These are phyloP conservation scores for Yamadazyma aaseri DNA, from an alignment of 1,139 yeast genomes.

Conservation along the genomic window DNA sequence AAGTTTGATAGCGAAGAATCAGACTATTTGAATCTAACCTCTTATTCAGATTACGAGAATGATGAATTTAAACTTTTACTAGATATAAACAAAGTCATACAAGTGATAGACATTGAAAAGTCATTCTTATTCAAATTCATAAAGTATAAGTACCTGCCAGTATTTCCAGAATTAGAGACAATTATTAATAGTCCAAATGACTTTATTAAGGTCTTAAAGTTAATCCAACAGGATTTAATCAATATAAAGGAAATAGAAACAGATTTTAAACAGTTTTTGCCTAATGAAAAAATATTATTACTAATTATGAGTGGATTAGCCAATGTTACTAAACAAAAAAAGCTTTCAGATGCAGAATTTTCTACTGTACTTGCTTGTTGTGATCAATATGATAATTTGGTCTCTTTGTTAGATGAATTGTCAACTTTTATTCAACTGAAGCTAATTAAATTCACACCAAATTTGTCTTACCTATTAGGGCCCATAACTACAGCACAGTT, in stretches of 20 bases:
- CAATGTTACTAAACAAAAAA: conserved; percentile 23
- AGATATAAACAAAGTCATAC: conserved; percentile 55
- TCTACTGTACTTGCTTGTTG: conserved; percentile 45
- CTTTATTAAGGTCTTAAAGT: conserved; percentile 54
- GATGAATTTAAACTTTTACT: conserved; percentile 51
- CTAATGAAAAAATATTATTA: conserved; percentile 68
- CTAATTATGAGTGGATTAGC: conserved; percentile 70
- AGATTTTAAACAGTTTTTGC: conserved; percentile 40
- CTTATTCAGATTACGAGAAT: conserved; percentile 31
- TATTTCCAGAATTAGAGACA: conserved; percentile 72
- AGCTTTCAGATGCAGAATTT: conserved; percentile 37
- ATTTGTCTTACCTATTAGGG: conserved; percentile 71
- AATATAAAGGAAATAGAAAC: conserved; percentile 32
- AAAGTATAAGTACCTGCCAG: conserved; percentile 51
- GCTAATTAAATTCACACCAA: conserved; percentile 71
- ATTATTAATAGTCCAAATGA: conserved; percentile 64
- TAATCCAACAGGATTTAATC: conserved; percentile 52
- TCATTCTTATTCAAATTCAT: conserved; percentile 48
- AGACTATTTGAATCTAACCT: conserved; percentile 36
- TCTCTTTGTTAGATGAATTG: conserved; percentile 42
- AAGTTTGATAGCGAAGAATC: conserved; percentile 24
- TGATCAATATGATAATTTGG: conserved; percentile 45
- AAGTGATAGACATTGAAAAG: conserved; percentile 59
- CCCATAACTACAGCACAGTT: conserved; percentile 73
- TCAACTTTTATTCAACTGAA: conserved; percentile 56